Percentiles rank a stretch among this genome's conserved stretches.
Conservation (phyloP, 2,329 filamentous ascomycete species). For the Phialophora verrucosa region DNA sequence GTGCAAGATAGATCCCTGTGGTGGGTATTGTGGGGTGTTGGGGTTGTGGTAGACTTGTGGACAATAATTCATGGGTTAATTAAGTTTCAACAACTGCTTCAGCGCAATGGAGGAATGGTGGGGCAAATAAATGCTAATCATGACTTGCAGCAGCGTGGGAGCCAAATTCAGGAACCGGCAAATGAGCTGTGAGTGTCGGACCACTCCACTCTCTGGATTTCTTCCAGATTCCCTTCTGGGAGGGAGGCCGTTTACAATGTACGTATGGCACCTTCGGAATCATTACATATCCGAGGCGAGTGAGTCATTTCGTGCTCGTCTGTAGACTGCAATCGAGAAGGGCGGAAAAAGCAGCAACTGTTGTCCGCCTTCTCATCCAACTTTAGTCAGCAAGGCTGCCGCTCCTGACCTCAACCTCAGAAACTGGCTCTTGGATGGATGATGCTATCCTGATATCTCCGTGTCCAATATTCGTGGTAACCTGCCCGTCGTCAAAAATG, state of each 20-base stretch:
- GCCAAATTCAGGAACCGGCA: conserved; percentile 5
- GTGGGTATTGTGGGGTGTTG: not conserved
- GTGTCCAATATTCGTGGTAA: conserved; percentile 13
- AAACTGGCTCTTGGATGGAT: not conserved
- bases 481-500: conserved; percentile 6
- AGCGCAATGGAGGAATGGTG: conserved; percentile 4
- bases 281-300: not conserved
- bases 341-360: not conserved
- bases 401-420: conserved; percentile 23
- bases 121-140: conserved; percentile 1
- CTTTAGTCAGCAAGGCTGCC: conserved; percentile 35
- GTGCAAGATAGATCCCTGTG: not conserved
- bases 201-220: conserved; percentile 2
- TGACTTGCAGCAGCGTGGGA: conserved; percentile 1
- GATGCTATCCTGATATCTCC: not conserved
- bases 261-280: not conserved
- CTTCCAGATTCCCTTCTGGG: conserved; percentile 8
- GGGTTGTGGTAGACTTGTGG: conserved; percentile 1
- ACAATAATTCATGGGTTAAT: not conserved
- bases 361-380: not conserved
- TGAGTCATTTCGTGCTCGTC: conserved; percentile 3
- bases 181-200: not conserved
- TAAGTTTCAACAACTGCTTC: conserved; percentile 7
- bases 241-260: not conserved
- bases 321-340: not conserved